A percentile compares a stretch with the other conserved stretches of the same genome.
Evolutionary conservation across 208 protist species (phyloP).

Genomic region (Crithidia thermophila): DNA sequence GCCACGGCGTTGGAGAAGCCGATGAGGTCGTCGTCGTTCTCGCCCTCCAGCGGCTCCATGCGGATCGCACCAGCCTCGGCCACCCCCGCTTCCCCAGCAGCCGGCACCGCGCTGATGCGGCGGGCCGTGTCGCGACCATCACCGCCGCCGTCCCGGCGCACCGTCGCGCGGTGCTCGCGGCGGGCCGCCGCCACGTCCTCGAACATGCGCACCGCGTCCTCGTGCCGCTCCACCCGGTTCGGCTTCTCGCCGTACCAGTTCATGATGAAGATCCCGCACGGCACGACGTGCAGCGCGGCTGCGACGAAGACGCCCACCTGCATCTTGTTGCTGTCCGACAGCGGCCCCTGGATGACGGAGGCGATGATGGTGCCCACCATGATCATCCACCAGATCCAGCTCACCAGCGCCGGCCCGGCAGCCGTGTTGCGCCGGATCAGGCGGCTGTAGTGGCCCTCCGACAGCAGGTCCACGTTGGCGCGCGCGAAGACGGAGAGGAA

Average conservation of each 20-base stretch:
- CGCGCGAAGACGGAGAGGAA: constrained; percentile 45
- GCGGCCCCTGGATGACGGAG: constrained; percentile 39
- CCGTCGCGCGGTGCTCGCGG: neutral
- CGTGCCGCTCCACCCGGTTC: constrained; percentile 40
- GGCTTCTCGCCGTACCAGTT: constrained; percentile 52
- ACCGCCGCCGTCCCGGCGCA: constrained; percentile 1
- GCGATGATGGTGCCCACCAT: constrained; percentile 43
- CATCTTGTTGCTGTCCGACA: constrained; percentile 33
- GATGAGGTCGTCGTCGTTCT: constrained; percentile 26
- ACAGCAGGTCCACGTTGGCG: constrained; percentile 57
- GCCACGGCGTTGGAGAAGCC: constrained; percentile 4
- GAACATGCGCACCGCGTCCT: constrained; percentile 24
- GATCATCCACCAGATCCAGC: constrained; percentile 51
- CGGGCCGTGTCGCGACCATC: too few relatives aligned
- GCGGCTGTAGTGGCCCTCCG: constrained; percentile 56
- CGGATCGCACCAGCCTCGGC: constrained; percentile 1
- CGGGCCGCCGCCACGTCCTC: constrained; percentile 10
- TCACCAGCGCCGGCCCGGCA: constrained; percentile 39
- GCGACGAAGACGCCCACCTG: constrained; percentile 40
- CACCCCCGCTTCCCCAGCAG: too few relatives aligned
- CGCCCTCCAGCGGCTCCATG: constrained; percentile 29
- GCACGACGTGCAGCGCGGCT: constrained; percentile 29
- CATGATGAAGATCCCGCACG: constrained; percentile 42
- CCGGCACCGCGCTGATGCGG: too few relatives aligned
- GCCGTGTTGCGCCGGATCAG: constrained; percentile 35